Evolutionary conservation across 371 early-diverging fungal genomes (phyloP).

Genomic region (Lichtheimia ramosa): DNA sequence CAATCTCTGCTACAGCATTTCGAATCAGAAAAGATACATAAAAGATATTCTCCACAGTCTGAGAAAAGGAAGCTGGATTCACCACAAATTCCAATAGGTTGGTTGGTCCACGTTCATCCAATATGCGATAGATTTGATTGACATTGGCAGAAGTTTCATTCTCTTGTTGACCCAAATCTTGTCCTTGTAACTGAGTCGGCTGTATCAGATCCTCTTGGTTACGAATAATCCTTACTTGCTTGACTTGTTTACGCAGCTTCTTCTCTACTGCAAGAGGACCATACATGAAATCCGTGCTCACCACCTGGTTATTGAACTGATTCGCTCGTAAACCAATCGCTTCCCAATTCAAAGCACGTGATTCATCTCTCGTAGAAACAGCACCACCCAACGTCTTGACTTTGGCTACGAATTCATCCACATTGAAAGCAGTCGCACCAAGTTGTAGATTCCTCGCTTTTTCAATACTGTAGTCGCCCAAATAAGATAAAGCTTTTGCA

Average conservation of each 20-base stretch:
- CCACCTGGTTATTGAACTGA: slow-evolving; percentile 53
- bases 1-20: slow-evolving; percentile 79
- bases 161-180: slow-evolving; percentile 76
- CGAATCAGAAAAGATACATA: slow-evolving; percentile 89
- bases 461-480: slow-evolving; percentile 76
- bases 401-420: slow-evolving; percentile 70
- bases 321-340: slow-evolving; percentile 58
- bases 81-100: slow-evolving; percentile 84
- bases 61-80: slow-evolving; percentile 89
- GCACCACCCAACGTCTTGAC: slow-evolving; percentile 47
- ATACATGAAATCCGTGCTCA: slow-evolving; percentile 75
- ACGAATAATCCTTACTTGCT: slow-evolving; percentile 37
- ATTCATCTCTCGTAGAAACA: neutral
- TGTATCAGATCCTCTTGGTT: slow-evolving; percentile 43
- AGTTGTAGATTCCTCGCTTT: slow-evolving; percentile 76
- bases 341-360: slow-evolving; percentile 58
- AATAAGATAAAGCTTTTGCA: slow-evolving; percentile 70
- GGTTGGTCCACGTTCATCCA: slow-evolving; percentile 64
- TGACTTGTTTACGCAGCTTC: slow-evolving; percentile 48
- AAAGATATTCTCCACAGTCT: slow-evolving; percentile 94
- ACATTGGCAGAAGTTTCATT: slow-evolving; percentile 91
- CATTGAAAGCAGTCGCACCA: slow-evolving; percentile 67
- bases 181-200: slow-evolving; percentile 57
- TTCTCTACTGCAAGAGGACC: slow-evolving; percentile 69
- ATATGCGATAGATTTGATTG: slow-evolving; percentile 56